Percentiles rank a stretch among this genome's conserved stretches.
Evolutionary conservation across 1,284 basidiomycete genomes (phyloP).

Genomic region (Ustilago crameri): DNA sequence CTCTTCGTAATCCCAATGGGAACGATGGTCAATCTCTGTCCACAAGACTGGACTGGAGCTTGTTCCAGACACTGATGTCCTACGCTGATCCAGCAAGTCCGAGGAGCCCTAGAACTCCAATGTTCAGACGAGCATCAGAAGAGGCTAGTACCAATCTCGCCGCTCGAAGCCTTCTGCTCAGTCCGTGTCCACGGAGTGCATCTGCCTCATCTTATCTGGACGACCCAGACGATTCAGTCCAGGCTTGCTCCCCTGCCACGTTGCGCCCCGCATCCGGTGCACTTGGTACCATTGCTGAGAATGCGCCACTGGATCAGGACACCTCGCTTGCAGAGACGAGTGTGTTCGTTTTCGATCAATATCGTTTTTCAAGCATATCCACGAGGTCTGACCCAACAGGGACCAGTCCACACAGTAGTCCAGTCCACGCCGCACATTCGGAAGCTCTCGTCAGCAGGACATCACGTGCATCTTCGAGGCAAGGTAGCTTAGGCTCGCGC

Average conservation of each 20-base stretch:
- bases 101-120: too few species aligned
- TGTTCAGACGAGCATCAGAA: too few species aligned
- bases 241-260: neutral
- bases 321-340: constrained; percentile 6
- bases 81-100: too few species aligned
- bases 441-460: neutral
- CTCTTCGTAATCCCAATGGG: too few species aligned
- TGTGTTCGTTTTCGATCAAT: constrained; percentile 9
- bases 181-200: neutral
- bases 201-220: neutral
- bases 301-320: constrained; percentile 10
- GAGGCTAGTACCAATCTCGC: too few species aligned
- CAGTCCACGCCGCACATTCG: neutral
- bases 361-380: constrained; percentile 8
- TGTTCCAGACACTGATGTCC: too few species aligned
- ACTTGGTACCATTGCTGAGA: constrained; percentile 18
- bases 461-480: constrained; percentile 4
- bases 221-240: neutral
- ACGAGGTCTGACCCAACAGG: neutral
- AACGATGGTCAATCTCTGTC: too few species aligned
- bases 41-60: too few species aligned
- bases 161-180: too few species aligned
- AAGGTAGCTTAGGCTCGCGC: neutral
- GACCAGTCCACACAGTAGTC: neutral
- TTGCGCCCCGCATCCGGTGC: constrained; percentile 7